Conservation (phyloP, 2,329 filamentous ascomycete species). For the Sporothrix luriei region DNA sequence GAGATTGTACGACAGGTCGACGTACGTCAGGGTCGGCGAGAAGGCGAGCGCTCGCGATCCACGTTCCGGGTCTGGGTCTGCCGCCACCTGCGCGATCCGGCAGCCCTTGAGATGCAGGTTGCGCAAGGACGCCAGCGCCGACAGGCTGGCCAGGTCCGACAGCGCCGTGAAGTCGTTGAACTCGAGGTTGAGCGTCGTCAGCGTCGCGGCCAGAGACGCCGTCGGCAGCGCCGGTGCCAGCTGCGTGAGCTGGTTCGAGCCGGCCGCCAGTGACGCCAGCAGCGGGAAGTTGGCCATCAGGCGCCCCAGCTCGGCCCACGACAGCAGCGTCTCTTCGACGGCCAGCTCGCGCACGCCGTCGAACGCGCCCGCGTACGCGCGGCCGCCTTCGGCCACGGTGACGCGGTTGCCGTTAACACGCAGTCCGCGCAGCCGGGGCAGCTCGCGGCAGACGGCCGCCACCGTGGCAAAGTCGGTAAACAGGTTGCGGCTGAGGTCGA, state of each 20-base stretch:
- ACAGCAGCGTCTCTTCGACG: conserved; percentile 67
- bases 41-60: conserved; percentile 12
- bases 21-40: conserved; percentile 57
- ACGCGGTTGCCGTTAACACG: conserved; percentile 78
- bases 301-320: conserved; percentile 64
- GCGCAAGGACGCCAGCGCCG: conserved; percentile 55
- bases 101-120: conserved; percentile 77
- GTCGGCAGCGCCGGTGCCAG: conserved; percentile 50
- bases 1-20: conserved; percentile 74
- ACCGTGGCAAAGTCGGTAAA: conserved; percentile 70
- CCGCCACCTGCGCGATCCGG: conserved; percentile 56
- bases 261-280: conserved; percentile 55
- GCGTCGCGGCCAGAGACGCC: conserved; percentile 51
- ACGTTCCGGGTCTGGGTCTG: background rate
- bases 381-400: conserved; percentile 40
- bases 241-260: conserved; percentile 59
- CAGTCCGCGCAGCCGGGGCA: conserved; percentile 67
- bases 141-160: conserved; percentile 58
- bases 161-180: conserved; percentile 69
- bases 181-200: conserved; percentile 69
- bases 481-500: conserved; percentile 85
- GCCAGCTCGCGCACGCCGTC: conserved; percentile 60
- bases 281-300: conserved; percentile 57
- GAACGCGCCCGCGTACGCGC: conserved; percentile 49
- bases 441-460: conserved; percentile 68